Evolutionary conservation across 768 basidiomycete species (phyloP).

Genomic region (Dioszegia crocea): DNA sequence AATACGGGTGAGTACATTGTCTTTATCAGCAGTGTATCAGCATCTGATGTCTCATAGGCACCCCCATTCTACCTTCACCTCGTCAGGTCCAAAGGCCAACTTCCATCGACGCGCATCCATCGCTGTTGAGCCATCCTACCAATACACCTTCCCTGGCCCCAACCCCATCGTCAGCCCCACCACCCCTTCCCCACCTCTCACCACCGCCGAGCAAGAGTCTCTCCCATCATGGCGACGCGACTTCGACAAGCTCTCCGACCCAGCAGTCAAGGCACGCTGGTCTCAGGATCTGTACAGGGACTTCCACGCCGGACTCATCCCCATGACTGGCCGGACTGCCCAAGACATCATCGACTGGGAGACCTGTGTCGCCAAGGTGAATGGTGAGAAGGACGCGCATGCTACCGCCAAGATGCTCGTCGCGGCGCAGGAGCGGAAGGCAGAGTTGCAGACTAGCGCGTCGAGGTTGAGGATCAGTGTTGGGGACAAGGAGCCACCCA

Average conservation of each 20-base stretch:
- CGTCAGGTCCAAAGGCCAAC: neutral
- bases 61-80: neutral
- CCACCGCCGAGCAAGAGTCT: neutral
- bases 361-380: neutral
- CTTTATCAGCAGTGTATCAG: neutral
- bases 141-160: neutral
- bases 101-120: neutral
- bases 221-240: conserved; percentile 7
- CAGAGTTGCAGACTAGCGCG: neutral
- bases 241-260: neutral
- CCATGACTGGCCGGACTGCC: neutral
- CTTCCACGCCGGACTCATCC: neutral
- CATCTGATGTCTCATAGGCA: neutral
- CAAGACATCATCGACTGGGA: conserved; percentile 3
- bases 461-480: neutral
- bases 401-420: neutral
- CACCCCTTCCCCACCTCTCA: neutral
- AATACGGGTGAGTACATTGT: neutral
- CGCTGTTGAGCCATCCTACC: neutral
- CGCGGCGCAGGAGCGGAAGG: conserved; percentile 2
- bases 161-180: neutral
- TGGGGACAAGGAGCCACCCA: neutral
- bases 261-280: neutral
- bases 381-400: neutral
- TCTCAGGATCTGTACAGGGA: neutral